Conservation (phyloP, 1,284 basidiomycete genomes). For the Vanrija pseudolonga region DNA sequence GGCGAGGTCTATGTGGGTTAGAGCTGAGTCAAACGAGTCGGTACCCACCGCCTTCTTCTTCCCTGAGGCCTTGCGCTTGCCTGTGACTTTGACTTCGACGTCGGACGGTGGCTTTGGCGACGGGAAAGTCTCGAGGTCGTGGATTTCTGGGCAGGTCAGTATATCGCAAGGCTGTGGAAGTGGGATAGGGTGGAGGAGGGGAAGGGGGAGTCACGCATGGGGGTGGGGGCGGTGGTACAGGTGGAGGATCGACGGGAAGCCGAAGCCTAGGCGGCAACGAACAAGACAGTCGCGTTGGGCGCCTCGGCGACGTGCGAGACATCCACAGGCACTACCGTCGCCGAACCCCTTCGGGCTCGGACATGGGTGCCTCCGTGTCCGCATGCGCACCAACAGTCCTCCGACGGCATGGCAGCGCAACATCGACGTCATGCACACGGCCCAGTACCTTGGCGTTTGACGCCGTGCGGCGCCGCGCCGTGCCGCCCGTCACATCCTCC, state of each 20-base stretch:
- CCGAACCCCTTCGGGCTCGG: no score
- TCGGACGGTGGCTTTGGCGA: slow-evolving; percentile 34
- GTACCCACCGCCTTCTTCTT: neutral
- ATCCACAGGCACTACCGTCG: no score
- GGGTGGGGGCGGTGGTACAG: neutral
- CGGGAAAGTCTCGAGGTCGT: slow-evolving; percentile 30
- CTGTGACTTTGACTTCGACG: slow-evolving; percentile 3
- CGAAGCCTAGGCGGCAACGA: neutral
- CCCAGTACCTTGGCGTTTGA: no score
- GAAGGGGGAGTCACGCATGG: neutral
- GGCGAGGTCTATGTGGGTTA: neutral
- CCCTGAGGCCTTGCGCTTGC: slow-evolving; percentile 13
- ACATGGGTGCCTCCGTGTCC: no score
- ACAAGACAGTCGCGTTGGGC: no score
- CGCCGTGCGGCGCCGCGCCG: no score
- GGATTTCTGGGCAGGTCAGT: slow-evolving; percentile 23
- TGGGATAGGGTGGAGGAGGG: neutral
- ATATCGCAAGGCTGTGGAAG: no score
- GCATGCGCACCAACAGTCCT: no score
- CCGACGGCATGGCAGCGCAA: no score
- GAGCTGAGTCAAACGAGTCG: neutral
- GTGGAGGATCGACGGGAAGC: neutral
- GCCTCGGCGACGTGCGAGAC: no score
- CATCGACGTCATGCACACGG: no score
- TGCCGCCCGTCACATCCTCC: no score